These are phyloP conservation scores for Verticillium nonalfalfae DNA, from an alignment of 2,329 filamentous ascomycete species.

Conservation along the genomic window DNA sequence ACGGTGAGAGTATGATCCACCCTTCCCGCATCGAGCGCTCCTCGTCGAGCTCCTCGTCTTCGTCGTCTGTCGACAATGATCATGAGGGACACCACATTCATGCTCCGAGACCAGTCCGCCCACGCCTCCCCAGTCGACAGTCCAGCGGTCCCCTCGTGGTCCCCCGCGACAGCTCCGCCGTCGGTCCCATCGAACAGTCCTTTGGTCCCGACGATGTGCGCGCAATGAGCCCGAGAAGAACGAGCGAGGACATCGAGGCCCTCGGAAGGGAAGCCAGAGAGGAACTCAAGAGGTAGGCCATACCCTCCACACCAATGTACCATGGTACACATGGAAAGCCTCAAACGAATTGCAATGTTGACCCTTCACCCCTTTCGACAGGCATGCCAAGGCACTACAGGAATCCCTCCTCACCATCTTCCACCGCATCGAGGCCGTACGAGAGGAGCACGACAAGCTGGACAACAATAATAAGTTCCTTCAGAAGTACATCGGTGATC, in stretches of 20 bases:
- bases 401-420: slow-evolving; percentile 85
- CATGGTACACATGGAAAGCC: neutral
- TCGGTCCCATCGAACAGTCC: slow-evolving; percentile 66
- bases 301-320: neutral
- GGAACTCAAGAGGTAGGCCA: slow-evolving; percentile 49
- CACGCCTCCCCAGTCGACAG: slow-evolving; percentile 65
- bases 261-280: slow-evolving; percentile 76
- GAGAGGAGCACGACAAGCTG: slow-evolving; percentile 91
- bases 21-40: slow-evolving; percentile 29
- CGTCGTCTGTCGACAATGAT: slow-evolving; percentile 20
- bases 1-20: slow-evolving; percentile 13
- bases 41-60: slow-evolving; percentile 21
- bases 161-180: slow-evolving; percentile 66
- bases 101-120: slow-evolving; percentile 50
- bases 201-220: slow-evolving; percentile 84
- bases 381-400: slow-evolving; percentile 84
- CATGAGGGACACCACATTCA: slow-evolving; percentile 36
- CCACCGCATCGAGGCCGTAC: slow-evolving; percentile 89
- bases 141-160: slow-evolving; percentile 80
- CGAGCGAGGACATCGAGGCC: slow-evolving; percentile 83
- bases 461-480: slow-evolving; percentile 96
- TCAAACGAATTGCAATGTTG: neutral
- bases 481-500: slow-evolving; percentile 94
- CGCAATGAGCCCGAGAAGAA: slow-evolving; percentile 89
- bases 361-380: slow-evolving; percentile 26